Percentiles rank a stretch among this genome's conserved stretches.
phyloP scores from a whole-genome alignment of 208 protist species.

The Crithidia brevicula region DNA sequence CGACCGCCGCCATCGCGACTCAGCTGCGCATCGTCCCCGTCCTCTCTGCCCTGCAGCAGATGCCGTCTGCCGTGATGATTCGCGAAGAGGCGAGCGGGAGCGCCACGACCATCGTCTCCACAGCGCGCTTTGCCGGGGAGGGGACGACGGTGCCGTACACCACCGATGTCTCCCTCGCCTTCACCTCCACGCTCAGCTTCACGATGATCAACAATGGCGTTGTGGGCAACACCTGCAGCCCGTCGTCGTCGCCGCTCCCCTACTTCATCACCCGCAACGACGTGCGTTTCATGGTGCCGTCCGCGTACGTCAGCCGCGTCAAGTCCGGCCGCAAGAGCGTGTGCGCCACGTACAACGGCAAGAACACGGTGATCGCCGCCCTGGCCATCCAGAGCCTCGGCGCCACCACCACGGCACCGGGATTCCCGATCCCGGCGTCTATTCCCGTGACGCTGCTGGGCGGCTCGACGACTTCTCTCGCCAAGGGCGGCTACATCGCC shows the following conservation, averaged over 20 bases:
- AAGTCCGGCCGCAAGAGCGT: constrained; percentile 54
- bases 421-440: constrained; percentile 27
- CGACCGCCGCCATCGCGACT: constrained; percentile 3
- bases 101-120: constrained; percentile 29
- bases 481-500: constrained; percentile 40
- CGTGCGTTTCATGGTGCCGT: constrained; percentile 43
- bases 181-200: constrained; percentile 42
- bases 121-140: constrained; percentile 40
- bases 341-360: constrained; percentile 48
- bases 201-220: constrained; percentile 74
- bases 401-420: constrained; percentile 27
- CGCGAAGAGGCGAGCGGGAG: constrained; percentile 23
- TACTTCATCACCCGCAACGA: constrained; percentile 47
- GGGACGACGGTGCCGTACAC: constrained; percentile 55
- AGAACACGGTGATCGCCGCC: constrained; percentile 38
- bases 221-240: constrained; percentile 43
- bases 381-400: constrained; percentile 32
- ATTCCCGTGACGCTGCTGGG: constrained; percentile 47
- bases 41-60: constrained; percentile 32
- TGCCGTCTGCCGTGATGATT: constrained; percentile 24
- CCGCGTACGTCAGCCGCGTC: constrained; percentile 23
- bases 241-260: constrained; percentile 37
- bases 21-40: constrained; percentile 38
- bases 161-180: constrained; percentile 32
- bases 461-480: constrained; percentile 45